phyloP scores from a whole-genome alignment of 2,329 filamentous ascomycete species.

The Shiraia sp. region DNA sequence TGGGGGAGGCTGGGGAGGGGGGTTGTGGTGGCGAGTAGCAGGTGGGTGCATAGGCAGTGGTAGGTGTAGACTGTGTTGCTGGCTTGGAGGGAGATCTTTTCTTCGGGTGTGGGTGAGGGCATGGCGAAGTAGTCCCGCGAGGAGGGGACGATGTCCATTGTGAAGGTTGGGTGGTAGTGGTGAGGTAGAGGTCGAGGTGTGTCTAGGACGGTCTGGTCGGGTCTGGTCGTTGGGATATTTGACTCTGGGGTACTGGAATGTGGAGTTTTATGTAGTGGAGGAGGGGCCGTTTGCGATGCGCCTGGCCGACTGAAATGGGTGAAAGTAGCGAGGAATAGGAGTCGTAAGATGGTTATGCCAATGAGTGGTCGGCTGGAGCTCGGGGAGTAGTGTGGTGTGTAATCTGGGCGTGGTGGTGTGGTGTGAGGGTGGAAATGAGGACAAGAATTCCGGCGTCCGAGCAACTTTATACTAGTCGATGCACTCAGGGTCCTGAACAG shows the following conservation, averaged over 20 bases:
- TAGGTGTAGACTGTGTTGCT: conserved; percentile 55
- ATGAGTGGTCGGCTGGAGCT: not conserved
- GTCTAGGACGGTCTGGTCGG: conserved; percentile 6
- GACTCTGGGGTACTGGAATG: too few species aligned
- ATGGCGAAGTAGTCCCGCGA: conserved; percentile 39
- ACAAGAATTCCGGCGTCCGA: too few species aligned
- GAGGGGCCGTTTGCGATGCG: conserved; percentile 1
- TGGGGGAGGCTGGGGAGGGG: conserved; percentile 57
- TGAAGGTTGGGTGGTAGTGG: not conserved
- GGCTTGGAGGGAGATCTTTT: conserved; percentile 41
- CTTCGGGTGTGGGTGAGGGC: conserved; percentile 33
- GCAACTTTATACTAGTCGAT: too few species aligned
- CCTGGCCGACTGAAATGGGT: not conserved
- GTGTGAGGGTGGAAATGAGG: too few species aligned
- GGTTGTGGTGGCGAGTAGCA: conserved; percentile 64
- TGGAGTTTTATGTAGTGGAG: too few species aligned
- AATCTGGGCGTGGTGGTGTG: not conserved
- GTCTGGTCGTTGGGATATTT: too few species aligned
- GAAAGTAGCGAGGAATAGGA: not conserved
- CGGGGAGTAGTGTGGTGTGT: not conserved
- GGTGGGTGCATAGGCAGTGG: conserved; percentile 69
- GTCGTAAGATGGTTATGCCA: not conserved
- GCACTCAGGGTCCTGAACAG: too few species aligned
- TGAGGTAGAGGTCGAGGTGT: conserved; percentile 9
- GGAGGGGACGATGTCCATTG: conserved; percentile 36